Evolutionary conservation across 768 basidiomycete genomes (phyloP), one percentile per base, ranked within the genome.

Genomic region (Lactifluus volemus): DNA sequence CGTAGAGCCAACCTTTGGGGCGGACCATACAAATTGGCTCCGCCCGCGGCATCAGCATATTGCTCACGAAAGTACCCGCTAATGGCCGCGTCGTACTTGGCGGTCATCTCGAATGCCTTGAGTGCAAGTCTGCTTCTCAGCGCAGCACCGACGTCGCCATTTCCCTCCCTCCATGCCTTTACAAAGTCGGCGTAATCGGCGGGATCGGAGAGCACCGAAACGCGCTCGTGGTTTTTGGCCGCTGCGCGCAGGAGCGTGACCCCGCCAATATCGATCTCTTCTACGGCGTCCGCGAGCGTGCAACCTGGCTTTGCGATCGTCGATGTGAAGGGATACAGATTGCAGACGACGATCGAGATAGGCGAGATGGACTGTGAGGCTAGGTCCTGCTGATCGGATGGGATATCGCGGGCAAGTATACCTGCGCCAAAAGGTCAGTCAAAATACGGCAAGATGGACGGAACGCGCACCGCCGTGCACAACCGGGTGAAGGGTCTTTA

Each of bases 251-350:
- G 84, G 9, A 99, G 86, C 6, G 97, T 98, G 50, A 99, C 97
- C 30, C 97, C 97, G 6, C 97, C 97, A 59, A 99, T 98, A 74
- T 99, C 97, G 67, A 99, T 89, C 74, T 99, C 97, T 72, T 99
- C 97, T 60, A 98, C 87, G 5, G 96, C 96, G 51, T 88, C 88
- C 3, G 91, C 84, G 61, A 98, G 83, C 11, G 92, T 94, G 75
- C 94, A 95, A 65, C 83, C 83, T 0, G 93, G 90, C 67, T 86
- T 84, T 0, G 95, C 82, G 71, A 96, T 90, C 51, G 95, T 97
- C 21, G 85, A 83, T 36, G 89, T 84, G 77, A 99, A 99, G 0
- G 97, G 97, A 78, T 99, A 98, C 55, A 99, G 84, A 73, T 99
- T 99, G 84, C 97, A 99, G 63, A 97, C 94, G 59, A 99, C 96